Base-by-base conservation (phyloP, 2,329 filamentous ascomycete genomes). In the Phialocephala subalpina region DNA sequence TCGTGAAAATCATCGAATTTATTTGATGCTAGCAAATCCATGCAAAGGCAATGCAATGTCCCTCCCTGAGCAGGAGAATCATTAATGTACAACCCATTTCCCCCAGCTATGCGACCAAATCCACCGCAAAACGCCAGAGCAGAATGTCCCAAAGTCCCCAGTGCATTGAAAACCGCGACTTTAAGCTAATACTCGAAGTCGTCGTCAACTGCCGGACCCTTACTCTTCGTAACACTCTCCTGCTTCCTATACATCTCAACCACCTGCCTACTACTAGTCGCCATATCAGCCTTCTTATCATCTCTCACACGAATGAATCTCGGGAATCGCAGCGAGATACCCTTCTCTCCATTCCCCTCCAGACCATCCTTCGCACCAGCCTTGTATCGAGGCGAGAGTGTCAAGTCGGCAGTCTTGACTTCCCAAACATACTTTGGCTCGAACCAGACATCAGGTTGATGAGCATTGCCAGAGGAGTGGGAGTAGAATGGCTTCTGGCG, bases 361-460 rank as follows among this genome's bases (percentile, higher is more conserved):
- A 92, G 85, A 7, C 94, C 89, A 76, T 97, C 93, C 72, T 91
- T 89, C 56, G 87, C 88, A 0, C 92, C 96, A n/a, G 96, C 96
- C 80, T 94, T 93, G 80, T 99, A 99, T 45, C 94, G 85, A 29
- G 96, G 96, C 72, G 91, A 95, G 25, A 99, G 86, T 1, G 96
- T 98, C 73, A 99, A 80, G 82, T 99, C 96, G 0, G 96, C 96
- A 14, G 95, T 97, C 83, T 95, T 97, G 72, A 99, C 94, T 80
- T 99, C 96, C 96, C 96, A 99, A 1, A 99, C 96, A 74, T 91
- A 90, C 49, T 90, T 89, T 16, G 96, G 93, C 83, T 99, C 96
- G 77, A 99, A 96, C 96, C 96, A 99, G 42, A 99, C 94, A 78
- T 99, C 96, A 1, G 96, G 96, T 78, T 99, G 96, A 77, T 98